phyloP scores from a whole-genome alignment of 2,329 filamentous ascomycete species.

The Colletotrichum limetticola region DNA sequence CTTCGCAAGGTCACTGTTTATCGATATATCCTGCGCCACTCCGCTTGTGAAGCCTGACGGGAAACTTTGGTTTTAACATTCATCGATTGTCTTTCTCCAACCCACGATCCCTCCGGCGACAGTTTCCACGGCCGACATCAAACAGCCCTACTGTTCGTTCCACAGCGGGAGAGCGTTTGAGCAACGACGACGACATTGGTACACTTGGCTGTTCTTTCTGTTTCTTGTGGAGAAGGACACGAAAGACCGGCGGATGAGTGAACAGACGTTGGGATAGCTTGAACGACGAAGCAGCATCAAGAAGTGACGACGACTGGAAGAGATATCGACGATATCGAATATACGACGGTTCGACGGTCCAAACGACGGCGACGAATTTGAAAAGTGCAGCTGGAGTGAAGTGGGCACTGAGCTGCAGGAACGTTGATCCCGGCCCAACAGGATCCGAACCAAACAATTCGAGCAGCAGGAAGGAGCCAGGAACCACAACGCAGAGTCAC shows the following conservation, averaged over 20 bases:
- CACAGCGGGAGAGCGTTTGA: neutral
- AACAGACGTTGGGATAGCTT: neutral
- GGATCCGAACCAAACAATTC: neutral
- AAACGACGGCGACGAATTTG: neutral
- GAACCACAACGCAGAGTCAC: neutral
- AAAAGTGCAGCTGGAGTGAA: neutral
- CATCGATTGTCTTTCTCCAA: slow-evolving; percentile 1
- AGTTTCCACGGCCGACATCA: neutral
- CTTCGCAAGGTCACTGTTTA: slow-evolving; percentile 1
- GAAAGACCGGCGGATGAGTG: neutral
- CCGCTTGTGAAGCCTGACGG: neutral
- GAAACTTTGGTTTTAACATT: neutral
- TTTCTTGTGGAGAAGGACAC: neutral
- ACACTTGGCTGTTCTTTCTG: neutral
- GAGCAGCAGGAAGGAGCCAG: neutral
- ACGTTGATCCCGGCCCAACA: neutral
- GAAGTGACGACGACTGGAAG: neutral
- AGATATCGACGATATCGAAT: neutral
- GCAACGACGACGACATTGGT: neutral
- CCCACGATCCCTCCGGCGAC: slow-evolving; percentile 3
- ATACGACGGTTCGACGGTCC: neutral
- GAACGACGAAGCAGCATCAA: neutral
- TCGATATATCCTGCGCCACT: neutral
- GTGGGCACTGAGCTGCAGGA: slow-evolving; percentile 8
- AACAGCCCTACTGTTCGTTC: neutral